phyloP scores from a whole-genome alignment of 257 asterid genomes.

The Gentiana dahurica region DNA sequence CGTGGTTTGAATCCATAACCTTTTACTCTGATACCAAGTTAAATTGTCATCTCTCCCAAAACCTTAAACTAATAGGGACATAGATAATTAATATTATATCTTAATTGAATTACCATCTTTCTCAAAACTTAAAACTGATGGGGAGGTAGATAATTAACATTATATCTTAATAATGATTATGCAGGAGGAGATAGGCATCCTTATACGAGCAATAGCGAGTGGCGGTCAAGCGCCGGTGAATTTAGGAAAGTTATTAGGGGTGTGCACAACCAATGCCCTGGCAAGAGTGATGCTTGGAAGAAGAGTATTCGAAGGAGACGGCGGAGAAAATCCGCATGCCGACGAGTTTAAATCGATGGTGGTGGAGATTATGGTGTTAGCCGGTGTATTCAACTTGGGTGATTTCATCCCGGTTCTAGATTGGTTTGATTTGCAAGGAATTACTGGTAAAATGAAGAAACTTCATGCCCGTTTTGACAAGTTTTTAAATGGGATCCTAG shows the following conservation, averaged over 20 bases:
- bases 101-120: too few relatives aligned
- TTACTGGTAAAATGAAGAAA: constrained; percentile 63
- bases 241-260: constrained; percentile 43
- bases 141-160: too few relatives aligned
- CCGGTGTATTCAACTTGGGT: constrained; percentile 79
- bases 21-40: too few relatives aligned
- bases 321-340: constrained; percentile 54
- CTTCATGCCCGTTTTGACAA: constrained; percentile 66
- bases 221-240: constrained; percentile 27
- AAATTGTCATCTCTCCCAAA: too few relatives aligned
- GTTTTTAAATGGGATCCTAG: constrained; percentile 41
- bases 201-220: constrained; percentile 37
- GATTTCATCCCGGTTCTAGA: constrained; percentile 74
- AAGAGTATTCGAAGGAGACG: constrained; percentile 53
- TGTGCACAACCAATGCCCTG: constrained; percentile 67
- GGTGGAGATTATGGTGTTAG: constrained; percentile 68
- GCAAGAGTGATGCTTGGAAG: constrained; percentile 65
- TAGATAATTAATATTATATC: too few relatives aligned
- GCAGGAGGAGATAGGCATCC: constrained; percentile 60
- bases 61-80: too few relatives aligned
- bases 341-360: constrained; percentile 81
- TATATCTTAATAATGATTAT: too few relatives aligned
- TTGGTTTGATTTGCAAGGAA: constrained; percentile 64
- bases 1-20: too few relatives aligned
- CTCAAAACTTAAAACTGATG: too few relatives aligned